Percentiles rank a stretch among this genome's conserved stretches.
Evolutionary conservation across 2,329 filamentous ascomycete species (phyloP).

Genomic region (Diaporthe batatas): DNA sequence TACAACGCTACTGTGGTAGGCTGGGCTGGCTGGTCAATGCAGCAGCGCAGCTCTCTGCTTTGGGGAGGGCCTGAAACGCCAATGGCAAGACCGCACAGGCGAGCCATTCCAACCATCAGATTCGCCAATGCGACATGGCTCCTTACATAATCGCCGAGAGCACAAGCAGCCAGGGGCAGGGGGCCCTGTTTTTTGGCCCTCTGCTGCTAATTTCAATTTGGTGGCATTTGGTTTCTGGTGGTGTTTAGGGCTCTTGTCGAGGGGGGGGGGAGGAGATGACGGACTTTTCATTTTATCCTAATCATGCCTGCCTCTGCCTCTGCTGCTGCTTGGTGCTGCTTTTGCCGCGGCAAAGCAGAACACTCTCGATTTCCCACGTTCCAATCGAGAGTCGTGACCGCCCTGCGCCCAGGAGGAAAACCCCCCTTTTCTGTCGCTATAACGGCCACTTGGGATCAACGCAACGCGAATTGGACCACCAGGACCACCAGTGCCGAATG

Average conservation of each 20-base stretch:
- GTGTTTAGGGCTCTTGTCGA: conserved; percentile 40
- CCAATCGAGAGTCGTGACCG: too few relatives aligned
- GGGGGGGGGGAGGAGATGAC: neutral
- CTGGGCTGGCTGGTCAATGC: conserved; percentile 8
- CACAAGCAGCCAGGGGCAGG: neutral
- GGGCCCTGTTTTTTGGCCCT: conserved; percentile 30
- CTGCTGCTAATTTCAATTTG: conserved; percentile 38
- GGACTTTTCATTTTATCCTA: neutral
- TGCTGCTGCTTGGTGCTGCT: neutral
- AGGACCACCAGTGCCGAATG: too few relatives aligned
- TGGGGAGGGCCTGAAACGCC: conserved; percentile 1
- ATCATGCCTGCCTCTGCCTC: neutral
- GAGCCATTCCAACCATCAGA: conserved; percentile 20
- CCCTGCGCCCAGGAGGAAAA: too few relatives aligned
- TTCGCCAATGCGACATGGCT: conserved; percentile 20
- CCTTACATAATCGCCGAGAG: conserved; percentile 35
- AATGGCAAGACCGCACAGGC: neutral
- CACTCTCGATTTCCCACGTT: too few relatives aligned
- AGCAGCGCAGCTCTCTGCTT: conserved; percentile 13
- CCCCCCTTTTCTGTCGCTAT: too few relatives aligned
- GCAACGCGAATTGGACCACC: too few relatives aligned
- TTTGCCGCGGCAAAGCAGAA: neutral
- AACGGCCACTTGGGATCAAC: too few relatives aligned
- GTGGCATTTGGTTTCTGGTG: conserved; percentile 31
- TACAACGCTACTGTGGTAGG: conserved; percentile 7